Base-by-base conservation (phyloP, 306 rosid genomes). In the Vigna mungo region DNA sequence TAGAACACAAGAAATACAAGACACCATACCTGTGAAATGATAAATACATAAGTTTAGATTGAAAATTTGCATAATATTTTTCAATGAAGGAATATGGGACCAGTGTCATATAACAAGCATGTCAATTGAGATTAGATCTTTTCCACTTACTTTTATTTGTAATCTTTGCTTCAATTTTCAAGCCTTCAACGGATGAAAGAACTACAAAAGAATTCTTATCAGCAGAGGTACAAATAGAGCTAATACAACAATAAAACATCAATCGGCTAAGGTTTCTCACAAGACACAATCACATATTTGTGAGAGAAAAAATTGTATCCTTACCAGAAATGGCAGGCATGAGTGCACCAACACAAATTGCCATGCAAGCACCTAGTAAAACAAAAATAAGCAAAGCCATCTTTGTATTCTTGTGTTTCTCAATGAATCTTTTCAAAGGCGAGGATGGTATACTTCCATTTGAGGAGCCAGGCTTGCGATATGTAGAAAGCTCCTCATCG, bases 331-430 rank as follows among this genome's bases (percentile, higher is more conserved):
- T 83, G 49, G 93, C 90, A 82, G 98, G 98, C 51, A 91, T 78
- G 68, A 93, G 87, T 8, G 89, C 86, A 70, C 96, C 94, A 53
- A 83, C 74, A 65, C 93, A 85, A 64, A 93, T 85, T 73, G 82
- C 85, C 98, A 93, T 93, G 84, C 92, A 91, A 79, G 91, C 95
- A 70, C 93, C 94, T 72, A 91, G 86, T 76, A 93, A 86, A 80
- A 89, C 93, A 7, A 89, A 75, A 77, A 88, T 63, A 83, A 93
- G 96, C 76, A 93, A 81, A 74, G 65, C 80, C 7, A 72, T 80
- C 73, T 89, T 91, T 48, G 85, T 66, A 43, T 30, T 82, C 84
- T 87, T 93, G 78, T 91, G 93, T 71, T 76, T 88, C 84, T 88
- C 98, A 83, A 93, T 83, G 66, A 88, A 82, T 77, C 80, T 87